Percentiles rank a stretch among this genome's conserved stretches.
phyloP scores from a whole-genome alignment of 441 rosid genomes.

The Raphanus hybrid region DNA sequence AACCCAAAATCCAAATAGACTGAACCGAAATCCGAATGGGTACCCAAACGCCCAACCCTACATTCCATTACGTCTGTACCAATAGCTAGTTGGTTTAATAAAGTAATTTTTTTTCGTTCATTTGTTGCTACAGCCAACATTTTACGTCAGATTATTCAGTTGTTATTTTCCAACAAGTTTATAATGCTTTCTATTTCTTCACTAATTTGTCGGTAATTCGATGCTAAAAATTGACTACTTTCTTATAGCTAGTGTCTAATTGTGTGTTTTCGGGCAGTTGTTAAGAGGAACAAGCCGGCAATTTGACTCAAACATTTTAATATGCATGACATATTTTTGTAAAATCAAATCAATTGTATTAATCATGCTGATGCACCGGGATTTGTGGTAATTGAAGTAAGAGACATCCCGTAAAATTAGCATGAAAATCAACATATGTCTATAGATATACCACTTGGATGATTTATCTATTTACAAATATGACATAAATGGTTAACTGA shows the following conservation, averaged over 20 bases:
- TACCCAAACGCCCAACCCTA: too few species aligned
- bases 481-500: constrained; percentile 25
- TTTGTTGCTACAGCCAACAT: background rate
- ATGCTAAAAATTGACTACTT: background rate
- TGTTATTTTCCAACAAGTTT: background rate
- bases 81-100: too few species aligned
- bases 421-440: constrained; percentile 23
- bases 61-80: too few species aligned
- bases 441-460: constrained; percentile 20
- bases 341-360: constrained; percentile 5
- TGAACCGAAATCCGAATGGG: too few species aligned
- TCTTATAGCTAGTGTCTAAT: background rate
- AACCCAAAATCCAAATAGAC: too few species aligned
- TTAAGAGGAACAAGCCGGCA: background rate
- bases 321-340: background rate
- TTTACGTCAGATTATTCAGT: background rate
- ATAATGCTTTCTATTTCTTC: background rate
- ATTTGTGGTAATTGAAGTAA: constrained; percentile 45
- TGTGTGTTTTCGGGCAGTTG: background rate
- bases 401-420: constrained; percentile 38
- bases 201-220: background rate
- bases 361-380: constrained; percentile 44
- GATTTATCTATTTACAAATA: constrained; percentile 14
- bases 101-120: too few species aligned
- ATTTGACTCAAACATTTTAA: background rate